These are phyloP conservation scores for Euclidium syriacum DNA, from an alignment of 345 rosid species.

Conservation along the genomic window DNA sequence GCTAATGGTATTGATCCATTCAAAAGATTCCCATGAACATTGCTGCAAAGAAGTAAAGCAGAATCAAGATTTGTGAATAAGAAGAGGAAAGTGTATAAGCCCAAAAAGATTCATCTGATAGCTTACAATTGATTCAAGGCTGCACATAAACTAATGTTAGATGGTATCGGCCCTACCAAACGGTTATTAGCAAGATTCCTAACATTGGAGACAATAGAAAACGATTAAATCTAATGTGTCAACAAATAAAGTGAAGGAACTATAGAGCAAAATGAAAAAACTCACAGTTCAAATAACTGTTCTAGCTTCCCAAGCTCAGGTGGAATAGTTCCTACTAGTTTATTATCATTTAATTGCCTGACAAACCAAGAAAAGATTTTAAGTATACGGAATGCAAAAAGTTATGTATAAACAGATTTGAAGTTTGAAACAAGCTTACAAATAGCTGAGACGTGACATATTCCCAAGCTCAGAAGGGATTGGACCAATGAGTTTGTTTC, in stretches of 20 bases:
- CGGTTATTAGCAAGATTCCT: conserved; percentile 91
- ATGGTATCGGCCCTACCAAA: conserved; percentile 83
- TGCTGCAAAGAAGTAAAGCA: conserved; percentile 33
- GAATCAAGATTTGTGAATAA: neutral
- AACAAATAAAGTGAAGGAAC: neutral
- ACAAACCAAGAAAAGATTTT: neutral
- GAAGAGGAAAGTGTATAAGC: neutral
- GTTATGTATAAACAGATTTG: neutral
- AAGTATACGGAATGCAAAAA: neutral
- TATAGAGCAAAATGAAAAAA: neutral
- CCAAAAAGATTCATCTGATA: neutral
- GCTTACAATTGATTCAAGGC: conserved; percentile 90
- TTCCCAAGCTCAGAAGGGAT: conserved; percentile 98
- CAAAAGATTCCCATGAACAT: conserved; percentile 76
- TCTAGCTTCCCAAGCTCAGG: conserved; percentile 92
- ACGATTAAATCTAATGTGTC: neutral
- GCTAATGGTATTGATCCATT: conserved; percentile 73
- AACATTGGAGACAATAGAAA: neutral
- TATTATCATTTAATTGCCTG: conserved; percentile 82
- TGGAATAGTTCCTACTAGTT: conserved; percentile 70
- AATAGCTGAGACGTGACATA: conserved; percentile 91
- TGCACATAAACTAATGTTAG: conserved; percentile 71
- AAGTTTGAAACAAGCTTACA: conserved; percentile 41
- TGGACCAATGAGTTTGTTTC: conserved; percentile 78
- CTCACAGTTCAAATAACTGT: conserved; percentile 90